phyloP scores from a whole-genome alignment of 371 early-diverging fungal species.

The Blakeslea trispora region DNA sequence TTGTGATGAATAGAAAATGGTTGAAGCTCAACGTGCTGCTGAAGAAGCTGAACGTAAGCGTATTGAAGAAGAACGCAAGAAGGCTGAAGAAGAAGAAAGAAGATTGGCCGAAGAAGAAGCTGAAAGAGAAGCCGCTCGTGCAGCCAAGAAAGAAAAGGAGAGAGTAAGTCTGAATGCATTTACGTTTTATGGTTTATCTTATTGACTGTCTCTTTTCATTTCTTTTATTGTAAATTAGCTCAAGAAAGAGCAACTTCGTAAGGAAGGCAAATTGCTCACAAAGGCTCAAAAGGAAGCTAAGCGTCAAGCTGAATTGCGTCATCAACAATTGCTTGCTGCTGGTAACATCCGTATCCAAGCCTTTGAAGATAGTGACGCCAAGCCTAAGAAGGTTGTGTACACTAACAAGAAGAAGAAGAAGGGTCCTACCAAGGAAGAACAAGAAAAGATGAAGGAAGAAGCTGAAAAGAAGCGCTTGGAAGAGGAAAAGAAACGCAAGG shows the following conservation, averaged over 20 bases:
- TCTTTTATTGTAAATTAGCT: slow-evolving; percentile 35
- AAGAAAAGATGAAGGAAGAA: slow-evolving; percentile 38
- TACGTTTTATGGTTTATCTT: too few relatives aligned
- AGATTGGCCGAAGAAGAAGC: slow-evolving; percentile 47
- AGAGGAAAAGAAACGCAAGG: slow-evolving; percentile 49
- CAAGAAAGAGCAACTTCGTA: slow-evolving; percentile 88
- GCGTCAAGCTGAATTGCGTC: slow-evolving; percentile 69
- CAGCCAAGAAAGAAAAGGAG: slow-evolving; percentile 44
- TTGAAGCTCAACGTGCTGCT: slow-evolving; percentile 54
- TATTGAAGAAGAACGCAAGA: slow-evolving; percentile 42
- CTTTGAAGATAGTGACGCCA: slow-evolving; percentile 49
- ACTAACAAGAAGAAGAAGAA: slow-evolving; percentile 61
- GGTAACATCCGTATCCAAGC: slow-evolving; percentile 81
- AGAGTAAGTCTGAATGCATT: too few relatives aligned
- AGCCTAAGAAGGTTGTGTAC: slow-evolving; percentile 54
- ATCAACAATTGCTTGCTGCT: slow-evolving; percentile 78
- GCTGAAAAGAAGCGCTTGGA: slow-evolving; percentile 46
- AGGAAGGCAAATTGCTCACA: slow-evolving; percentile 90
- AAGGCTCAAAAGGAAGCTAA: slow-evolving; percentile 92
- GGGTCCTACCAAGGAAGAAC: slow-evolving; percentile 45
- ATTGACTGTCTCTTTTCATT: too few relatives aligned
- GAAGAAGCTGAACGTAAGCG: slow-evolving; percentile 49
- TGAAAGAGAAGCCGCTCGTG: slow-evolving; percentile 48
- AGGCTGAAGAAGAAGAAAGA: slow-evolving; percentile 50
- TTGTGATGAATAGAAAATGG: slow-evolving; percentile 39